Evolutionary conservation across 1,284 basidiomycete species (phyloP).

Genomic region (Ustilago cynodontis): DNA sequence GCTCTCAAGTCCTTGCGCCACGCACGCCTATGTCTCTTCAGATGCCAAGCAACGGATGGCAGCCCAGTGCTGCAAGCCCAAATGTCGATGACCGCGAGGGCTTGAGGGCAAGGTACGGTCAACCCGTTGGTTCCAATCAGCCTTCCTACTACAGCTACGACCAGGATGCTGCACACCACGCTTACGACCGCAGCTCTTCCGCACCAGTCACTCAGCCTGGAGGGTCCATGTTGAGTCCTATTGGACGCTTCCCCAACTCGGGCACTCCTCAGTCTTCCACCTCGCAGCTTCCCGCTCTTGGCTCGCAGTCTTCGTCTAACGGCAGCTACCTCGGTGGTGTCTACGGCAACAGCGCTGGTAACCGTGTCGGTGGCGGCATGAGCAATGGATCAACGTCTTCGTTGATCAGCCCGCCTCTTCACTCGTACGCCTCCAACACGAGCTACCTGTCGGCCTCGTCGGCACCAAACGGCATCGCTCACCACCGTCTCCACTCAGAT

Average conservation of each 20-base stretch:
- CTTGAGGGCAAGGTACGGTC: constrained; percentile 33
- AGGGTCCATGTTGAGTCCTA: constrained; percentile 40
- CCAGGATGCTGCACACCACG: constrained; percentile 39
- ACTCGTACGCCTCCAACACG: constrained; percentile 25
- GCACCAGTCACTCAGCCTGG: constrained; percentile 38
- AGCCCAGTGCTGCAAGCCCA: constrained; percentile 21
- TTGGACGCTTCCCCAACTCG: constrained; percentile 36
- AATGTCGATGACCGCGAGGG: constrained; percentile 45
- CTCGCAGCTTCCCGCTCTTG: constrained; percentile 43
- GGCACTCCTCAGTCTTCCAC: constrained; percentile 31
- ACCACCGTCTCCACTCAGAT: constrained; percentile 53
- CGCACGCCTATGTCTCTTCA: constrained; percentile 47
- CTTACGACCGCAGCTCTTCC: constrained; percentile 47
- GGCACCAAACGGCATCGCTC: constrained; percentile 36
- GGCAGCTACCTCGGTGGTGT: constrained; percentile 39
- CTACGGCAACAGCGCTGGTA: constrained; percentile 20
- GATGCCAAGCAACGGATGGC: constrained; percentile 43
- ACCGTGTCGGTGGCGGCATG: constrained; percentile 18
- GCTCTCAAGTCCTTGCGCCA: constrained; percentile 28
- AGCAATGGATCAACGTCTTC: constrained; percentile 26
- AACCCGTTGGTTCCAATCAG: constrained; percentile 17
- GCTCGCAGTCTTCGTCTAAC: constrained; percentile 26
- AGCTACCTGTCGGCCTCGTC: constrained; percentile 45
- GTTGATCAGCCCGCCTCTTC: constrained; percentile 47
- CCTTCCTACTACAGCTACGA: constrained; percentile 43